Evolutionary conservation across 371 early-diverging fungal species (phyloP).

Genomic region (Zopfochytrium polystomum): DNA sequence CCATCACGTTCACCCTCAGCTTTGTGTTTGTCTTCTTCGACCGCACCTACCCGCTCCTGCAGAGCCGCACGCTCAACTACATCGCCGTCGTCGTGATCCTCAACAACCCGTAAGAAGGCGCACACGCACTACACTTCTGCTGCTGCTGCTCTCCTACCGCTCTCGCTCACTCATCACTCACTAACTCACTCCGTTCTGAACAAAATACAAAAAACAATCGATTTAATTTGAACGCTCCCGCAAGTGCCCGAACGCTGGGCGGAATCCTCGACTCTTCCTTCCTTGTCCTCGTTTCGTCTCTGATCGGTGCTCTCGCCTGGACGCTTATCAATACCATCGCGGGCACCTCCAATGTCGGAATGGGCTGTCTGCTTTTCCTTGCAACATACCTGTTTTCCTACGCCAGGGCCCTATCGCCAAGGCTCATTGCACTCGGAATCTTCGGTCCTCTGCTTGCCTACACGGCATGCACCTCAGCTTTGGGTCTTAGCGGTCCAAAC

Average conservation of each 20-base stretch:
- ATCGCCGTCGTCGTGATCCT: background rate
- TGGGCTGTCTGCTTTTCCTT: conserved; percentile 20
- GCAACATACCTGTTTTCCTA: conserved; percentile 16
- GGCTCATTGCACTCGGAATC: conserved; percentile 18
- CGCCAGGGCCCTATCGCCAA: conserved; percentile 7
- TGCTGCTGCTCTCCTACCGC: too few species aligned
- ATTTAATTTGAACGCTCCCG: background rate
- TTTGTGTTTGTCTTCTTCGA: background rate
- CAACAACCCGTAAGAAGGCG: background rate
- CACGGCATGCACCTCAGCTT: conserved; percentile 18
- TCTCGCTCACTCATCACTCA: too few species aligned
- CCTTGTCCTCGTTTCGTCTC: conserved; percentile 3
- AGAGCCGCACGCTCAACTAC: background rate
- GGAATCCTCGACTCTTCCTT: conserved; percentile 10
- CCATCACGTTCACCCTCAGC: background rate
- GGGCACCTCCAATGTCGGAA: conserved; percentile 12
- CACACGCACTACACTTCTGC: too few species aligned
- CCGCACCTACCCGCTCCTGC: background rate
- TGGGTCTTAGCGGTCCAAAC: conserved; percentile 24
- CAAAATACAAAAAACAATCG: background rate
- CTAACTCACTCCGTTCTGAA: background rate
- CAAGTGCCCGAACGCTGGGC: conserved; percentile 12
- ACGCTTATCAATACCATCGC: conserved; percentile 23
- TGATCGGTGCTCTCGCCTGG: conserved; percentile 12
- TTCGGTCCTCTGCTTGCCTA: conserved; percentile 24